Percentiles rank a stretch among this genome's conserved stretches.
phyloP scores from a whole-genome alignment of 1,284 basidiomycete genomes.

The Volvariella volvacea region DNA sequence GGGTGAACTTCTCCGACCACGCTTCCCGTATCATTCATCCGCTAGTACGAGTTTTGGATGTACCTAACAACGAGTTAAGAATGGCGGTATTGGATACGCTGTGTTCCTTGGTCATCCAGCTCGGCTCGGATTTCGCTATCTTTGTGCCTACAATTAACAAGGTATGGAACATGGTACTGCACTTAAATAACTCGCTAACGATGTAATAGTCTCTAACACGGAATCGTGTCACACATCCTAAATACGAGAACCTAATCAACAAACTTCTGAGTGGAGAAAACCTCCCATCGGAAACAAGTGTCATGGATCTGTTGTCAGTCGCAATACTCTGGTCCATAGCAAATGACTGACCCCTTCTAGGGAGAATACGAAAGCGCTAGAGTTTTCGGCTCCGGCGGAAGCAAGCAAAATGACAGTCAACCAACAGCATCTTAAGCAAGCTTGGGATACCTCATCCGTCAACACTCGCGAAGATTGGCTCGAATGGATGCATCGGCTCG shows the following conservation, averaged over 20 bases:
- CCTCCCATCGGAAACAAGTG: slow-evolving; percentile 70
- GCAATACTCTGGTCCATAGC: neutral
- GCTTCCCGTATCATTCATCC: slow-evolving; percentile 97
- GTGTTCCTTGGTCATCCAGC: slow-evolving; percentile 87
- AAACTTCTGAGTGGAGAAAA: slow-evolving; percentile 92
- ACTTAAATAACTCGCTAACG: slow-evolving; percentile 3
- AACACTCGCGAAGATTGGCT: slow-evolving; percentile 87
- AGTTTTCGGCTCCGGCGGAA: slow-evolving; percentile 75
- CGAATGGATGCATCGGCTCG: slow-evolving; percentile 92
- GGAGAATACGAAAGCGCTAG: slow-evolving; percentile 57
- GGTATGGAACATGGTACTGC: slow-evolving; percentile 33
- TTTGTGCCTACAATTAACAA: slow-evolving; percentile 98
- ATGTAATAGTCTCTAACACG: slow-evolving; percentile 61
- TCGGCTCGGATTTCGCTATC: slow-evolving; percentile 95
- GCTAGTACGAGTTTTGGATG: slow-evolving; percentile 81
- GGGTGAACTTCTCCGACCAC: slow-evolving; percentile 99
- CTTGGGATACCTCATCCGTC: slow-evolving; percentile 89
- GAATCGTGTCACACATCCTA: slow-evolving; percentile 77
- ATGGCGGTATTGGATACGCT: slow-evolving; percentile 91
- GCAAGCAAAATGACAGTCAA: slow-evolving; percentile 91
- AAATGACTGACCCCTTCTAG: slow-evolving; percentile 16
- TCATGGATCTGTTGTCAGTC: slow-evolving; percentile 53
- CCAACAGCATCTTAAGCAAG: slow-evolving; percentile 95
- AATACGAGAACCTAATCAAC: slow-evolving; percentile 85
- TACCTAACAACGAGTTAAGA: slow-evolving; percentile 78